Percentiles rank a stretch among this genome's conserved stretches.
phyloP scores from a whole-genome alignment of 2,329 filamentous ascomycete species.

The Dothiorella sarmentorum region DNA sequence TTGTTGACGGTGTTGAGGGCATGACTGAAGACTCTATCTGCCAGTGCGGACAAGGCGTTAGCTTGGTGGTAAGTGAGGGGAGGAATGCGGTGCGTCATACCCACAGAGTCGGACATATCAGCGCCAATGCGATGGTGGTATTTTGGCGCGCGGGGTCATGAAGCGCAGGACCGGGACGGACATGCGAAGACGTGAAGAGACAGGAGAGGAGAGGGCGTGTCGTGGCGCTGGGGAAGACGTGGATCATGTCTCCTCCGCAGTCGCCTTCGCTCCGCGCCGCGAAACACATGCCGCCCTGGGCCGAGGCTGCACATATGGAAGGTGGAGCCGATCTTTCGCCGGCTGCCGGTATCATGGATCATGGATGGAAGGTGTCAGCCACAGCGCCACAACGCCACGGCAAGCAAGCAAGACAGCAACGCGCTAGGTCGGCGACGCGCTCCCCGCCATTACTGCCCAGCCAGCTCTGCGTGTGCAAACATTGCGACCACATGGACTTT shows the following conservation, averaged over 20 bases:
- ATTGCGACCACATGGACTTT: slow-evolving; percentile 27
- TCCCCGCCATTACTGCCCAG: slow-evolving; percentile 14
- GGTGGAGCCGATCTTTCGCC: slow-evolving; percentile 2
- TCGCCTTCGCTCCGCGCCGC: slow-evolving; percentile 12
- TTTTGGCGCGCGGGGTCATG: slow-evolving; percentile 7
- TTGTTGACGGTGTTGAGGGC: slow-evolving; percentile 98
- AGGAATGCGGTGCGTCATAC: slow-evolving; percentile 1
- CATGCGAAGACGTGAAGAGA: slow-evolving; percentile 6
- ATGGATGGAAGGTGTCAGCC: not conserved
- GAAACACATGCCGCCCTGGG: slow-evolving; percentile 11
- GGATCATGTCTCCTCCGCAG: slow-evolving; percentile 10
- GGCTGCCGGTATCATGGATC: not conserved
- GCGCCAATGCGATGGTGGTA: slow-evolving; percentile 9
- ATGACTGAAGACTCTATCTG: slow-evolving; percentile 98
- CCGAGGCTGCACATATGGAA: slow-evolving; percentile 8
- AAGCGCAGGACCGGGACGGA: not conserved
- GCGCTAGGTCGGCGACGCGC: slow-evolving; percentile 10
- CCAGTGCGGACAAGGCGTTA: not conserved
- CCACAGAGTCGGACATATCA: slow-evolving; percentile 20
- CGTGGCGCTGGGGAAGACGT: slow-evolving; percentile 11
- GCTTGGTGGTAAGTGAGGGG: not conserved
- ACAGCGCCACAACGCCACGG: not conserved
- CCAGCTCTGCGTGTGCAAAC: slow-evolving; percentile 13
- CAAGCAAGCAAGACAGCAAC: not conserved
- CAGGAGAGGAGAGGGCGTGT: not conserved